phyloP scores from a whole-genome alignment of 1,139 yeast genomes.

The Torulaspora globosa region DNA sequence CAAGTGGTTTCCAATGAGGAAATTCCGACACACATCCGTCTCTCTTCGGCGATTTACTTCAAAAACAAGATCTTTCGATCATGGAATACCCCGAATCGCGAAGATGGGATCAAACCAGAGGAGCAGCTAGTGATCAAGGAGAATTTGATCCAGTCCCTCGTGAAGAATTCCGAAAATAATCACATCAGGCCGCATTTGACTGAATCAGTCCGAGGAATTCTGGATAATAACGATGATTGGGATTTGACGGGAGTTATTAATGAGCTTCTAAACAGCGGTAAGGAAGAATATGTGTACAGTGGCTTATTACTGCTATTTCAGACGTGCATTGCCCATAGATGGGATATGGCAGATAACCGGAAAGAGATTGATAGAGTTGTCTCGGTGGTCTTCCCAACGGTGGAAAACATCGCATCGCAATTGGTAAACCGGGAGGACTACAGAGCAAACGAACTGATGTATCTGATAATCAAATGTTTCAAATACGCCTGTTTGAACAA shows the following conservation, averaged over 20 bases:
- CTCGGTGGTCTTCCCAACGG: conserved; percentile 49
- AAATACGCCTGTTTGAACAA: conserved; percentile 56
- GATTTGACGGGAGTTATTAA: conserved; percentile 33
- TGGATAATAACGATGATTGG: conserved; percentile 48
- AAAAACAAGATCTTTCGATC: conserved; percentile 57
- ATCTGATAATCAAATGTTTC: conserved; percentile 59
- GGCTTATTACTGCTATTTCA: conserved; percentile 57
- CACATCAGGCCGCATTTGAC: conserved; percentile 57
- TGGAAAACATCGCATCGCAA: conserved; percentile 48
- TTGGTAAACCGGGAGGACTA: conserved; percentile 41
- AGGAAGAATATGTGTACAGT: conserved; percentile 51
- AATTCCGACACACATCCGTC: conserved; percentile 48
- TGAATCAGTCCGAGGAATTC: conserved; percentile 62
- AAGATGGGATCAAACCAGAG: conserved; percentile 45
- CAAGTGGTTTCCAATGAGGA: conserved; percentile 49
- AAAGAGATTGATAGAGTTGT: conserved; percentile 47
- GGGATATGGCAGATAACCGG: conserved; percentile 48
- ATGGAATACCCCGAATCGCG: conserved; percentile 45
- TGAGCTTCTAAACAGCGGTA: conserved; percentile 45
- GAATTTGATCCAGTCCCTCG: conserved; percentile 48
- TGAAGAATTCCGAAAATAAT: conserved; percentile 39
- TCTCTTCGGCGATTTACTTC: conserved; percentile 63
- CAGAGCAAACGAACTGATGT: conserved; percentile 52
- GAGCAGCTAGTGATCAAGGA: conserved; percentile 54
- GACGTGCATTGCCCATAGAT: conserved; percentile 55